phyloP scores from a whole-genome alignment of 2,329 filamentous ascomycete genomes.

The Dryadomyces quercivorus region DNA sequence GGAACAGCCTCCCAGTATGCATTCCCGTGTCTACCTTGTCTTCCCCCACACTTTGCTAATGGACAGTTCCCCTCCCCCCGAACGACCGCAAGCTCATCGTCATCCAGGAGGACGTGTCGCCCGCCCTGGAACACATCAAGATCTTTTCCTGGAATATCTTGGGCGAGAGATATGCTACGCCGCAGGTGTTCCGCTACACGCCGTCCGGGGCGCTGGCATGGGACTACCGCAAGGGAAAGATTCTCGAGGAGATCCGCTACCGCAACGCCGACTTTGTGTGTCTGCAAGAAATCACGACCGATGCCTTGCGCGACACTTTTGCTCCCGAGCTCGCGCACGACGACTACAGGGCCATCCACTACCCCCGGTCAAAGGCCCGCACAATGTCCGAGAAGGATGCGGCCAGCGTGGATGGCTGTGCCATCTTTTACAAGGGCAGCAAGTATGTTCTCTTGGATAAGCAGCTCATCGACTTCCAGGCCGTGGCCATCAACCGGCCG shows the following conservation, averaged over 20 bases:
- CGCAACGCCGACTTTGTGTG: slow-evolving; percentile 83
- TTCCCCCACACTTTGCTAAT: background rate
- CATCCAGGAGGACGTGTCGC: slow-evolving; percentile 54
- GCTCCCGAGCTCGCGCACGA: slow-evolving; percentile 72
- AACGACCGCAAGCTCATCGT: slow-evolving; percentile 64
- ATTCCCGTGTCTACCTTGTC: background rate
- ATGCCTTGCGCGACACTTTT: slow-evolving; percentile 87
- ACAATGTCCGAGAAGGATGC: slow-evolving; percentile 88
- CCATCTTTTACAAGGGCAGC: slow-evolving; percentile 76
- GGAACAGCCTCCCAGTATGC: slow-evolving; percentile 73
- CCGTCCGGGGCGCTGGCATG: slow-evolving; percentile 70
- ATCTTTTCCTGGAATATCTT: slow-evolving; percentile 93
- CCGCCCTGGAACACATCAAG: slow-evolving; percentile 58
- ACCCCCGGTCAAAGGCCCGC: slow-evolving; percentile 77
- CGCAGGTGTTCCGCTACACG: slow-evolving; percentile 79
- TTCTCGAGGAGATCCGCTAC: slow-evolving; percentile 68
- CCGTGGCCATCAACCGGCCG: slow-evolving; percentile 82
- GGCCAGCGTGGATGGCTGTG: slow-evolving; percentile 86
- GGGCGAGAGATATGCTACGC: slow-evolving; percentile 84
- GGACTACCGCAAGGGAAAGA: slow-evolving; percentile 74
- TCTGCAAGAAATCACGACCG: slow-evolving; percentile 84
- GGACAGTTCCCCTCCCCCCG: slow-evolving; percentile 58
- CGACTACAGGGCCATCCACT: slow-evolving; percentile 91
- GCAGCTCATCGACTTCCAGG: slow-evolving; percentile 82
- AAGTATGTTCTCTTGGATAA: slow-evolving; percentile 94